These are phyloP conservation scores for Xerophyta viscosa DNA, from an alignment of 106 monocot species.

Conservation along the genomic window DNA sequence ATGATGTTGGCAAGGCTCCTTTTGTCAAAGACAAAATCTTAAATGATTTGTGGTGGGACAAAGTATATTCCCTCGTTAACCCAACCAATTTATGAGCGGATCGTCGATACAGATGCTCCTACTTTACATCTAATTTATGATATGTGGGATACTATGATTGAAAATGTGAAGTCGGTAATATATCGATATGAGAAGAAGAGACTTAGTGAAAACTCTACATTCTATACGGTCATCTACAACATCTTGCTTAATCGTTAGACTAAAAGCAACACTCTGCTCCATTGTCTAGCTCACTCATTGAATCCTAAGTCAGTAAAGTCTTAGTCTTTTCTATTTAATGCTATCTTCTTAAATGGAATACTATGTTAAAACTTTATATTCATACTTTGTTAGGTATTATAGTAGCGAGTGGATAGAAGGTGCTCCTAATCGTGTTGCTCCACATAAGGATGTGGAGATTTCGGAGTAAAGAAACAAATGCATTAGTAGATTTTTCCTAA, in stretches of 20 bases:
- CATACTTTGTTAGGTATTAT: slow-evolving; percentile 12
- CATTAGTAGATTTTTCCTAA: slow-evolving; percentile 7
- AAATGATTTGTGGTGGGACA: slow-evolving; percentile 10
- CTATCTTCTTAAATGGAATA: not conserved
- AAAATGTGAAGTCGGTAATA: slow-evolving; percentile 14
- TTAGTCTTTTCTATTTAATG: not conserved
- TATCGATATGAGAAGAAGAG: slow-evolving; percentile 7
- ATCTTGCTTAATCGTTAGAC: slow-evolving; percentile 9
- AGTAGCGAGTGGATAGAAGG: slow-evolving; percentile 5
- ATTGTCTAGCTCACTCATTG: slow-evolving; percentile 12
- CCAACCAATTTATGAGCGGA: slow-evolving; percentile 10
- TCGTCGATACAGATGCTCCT: slow-evolving; percentile 5
- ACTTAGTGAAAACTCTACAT: slow-evolving; percentile 4
- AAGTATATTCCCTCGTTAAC: slow-evolving; percentile 17
- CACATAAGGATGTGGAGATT: slow-evolving; percentile 14
- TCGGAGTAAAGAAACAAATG: slow-evolving; percentile 13
- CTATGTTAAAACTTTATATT: too few species aligned
- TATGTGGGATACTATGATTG: slow-evolving; percentile 19
- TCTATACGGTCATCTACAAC: slow-evolving; percentile 3
- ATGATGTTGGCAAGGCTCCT: slow-evolving; percentile 1
- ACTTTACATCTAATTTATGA: slow-evolving; percentile 15
- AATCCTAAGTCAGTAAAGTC: slow-evolving; percentile 11
- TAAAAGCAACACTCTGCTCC: slow-evolving; percentile 11
- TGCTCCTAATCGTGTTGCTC: slow-evolving; percentile 5
- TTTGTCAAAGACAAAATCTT: slow-evolving; percentile 14